Percentiles rank a stretch among this genome's conserved stretches.
phyloP scores from a whole-genome alignment of 768 basidiomycete species.

The Kwoniella newhampshirensis region DNA sequence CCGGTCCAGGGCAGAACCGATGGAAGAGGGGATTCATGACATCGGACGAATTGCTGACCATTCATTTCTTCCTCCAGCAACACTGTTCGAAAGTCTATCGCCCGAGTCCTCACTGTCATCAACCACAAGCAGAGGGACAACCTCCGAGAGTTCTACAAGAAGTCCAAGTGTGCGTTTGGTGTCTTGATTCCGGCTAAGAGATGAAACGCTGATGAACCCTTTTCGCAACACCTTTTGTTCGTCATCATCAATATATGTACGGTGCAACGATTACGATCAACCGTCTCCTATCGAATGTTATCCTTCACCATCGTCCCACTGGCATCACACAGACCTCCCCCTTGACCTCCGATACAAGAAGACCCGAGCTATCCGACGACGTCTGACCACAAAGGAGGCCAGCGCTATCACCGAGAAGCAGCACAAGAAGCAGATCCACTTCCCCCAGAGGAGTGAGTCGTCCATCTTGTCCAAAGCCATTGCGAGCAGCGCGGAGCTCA shows the following conservation, averaged over 20 bases:
- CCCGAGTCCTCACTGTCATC: constrained; percentile 95
- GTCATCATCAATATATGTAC: neutral
- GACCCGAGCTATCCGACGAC: constrained; percentile 96
- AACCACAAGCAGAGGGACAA: constrained; percentile 98
- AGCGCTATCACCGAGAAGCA: constrained; percentile 88
- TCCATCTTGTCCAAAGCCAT: neutral
- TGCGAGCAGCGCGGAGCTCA: neutral
- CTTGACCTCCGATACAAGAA: constrained; percentile 97
- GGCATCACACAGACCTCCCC: constrained; percentile 62
- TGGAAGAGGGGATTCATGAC: neutral
- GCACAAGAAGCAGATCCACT: constrained; percentile 90
- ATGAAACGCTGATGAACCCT: constrained; percentile 7
- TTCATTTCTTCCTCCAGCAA: constrained; percentile 59
- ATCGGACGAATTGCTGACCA: constrained; percentile 19
- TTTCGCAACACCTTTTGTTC: neutral
- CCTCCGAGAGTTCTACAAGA: constrained; percentile 98
- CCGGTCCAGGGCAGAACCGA: too few species aligned
- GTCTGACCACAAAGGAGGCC: constrained; percentile 85
- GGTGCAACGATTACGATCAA: neutral
- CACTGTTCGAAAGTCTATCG: constrained; percentile 96
- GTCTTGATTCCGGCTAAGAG: neutral
- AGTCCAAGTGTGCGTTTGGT: constrained; percentile 57
- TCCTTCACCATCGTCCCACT: neutral
- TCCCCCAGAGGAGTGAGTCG: constrained; percentile 68
- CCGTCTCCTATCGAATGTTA: neutral